Evolutionary conservation across 2,329 filamentous ascomycete species (phyloP).

Genomic region (Aspergillus viridinutans): DNA sequence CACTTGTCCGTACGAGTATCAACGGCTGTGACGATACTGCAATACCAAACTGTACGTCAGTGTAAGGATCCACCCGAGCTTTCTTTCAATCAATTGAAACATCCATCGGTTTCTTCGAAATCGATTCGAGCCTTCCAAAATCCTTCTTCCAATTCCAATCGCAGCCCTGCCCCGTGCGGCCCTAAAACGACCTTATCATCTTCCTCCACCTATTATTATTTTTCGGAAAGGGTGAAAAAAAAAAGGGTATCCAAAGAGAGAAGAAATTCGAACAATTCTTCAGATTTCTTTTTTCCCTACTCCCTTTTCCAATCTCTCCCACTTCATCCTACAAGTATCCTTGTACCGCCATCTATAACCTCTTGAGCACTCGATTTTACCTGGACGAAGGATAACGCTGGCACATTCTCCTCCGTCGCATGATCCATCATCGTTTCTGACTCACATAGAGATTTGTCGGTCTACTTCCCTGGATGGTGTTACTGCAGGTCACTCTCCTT

Average conservation of each 20-base stretch:
- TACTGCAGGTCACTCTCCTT: slow-evolving; percentile 23
- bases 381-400: slow-evolving; percentile 12
- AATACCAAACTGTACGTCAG: slow-evolving; percentile 14
- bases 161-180: neutral
- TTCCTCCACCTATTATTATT: slow-evolving; percentile 11
- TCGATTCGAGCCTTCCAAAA: slow-evolving; percentile 23
- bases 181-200: slow-evolving; percentile 4
- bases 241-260: neutral
- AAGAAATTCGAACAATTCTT: neutral
- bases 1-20: slow-evolving; percentile 7
- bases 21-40: slow-evolving; percentile 6
- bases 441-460: slow-evolving; percentile 10
- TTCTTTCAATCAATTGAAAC: slow-evolving; percentile 22
- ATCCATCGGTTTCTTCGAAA: slow-evolving; percentile 23
- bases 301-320: neutral
- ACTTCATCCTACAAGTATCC: slow-evolving; percentile 1
- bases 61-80: slow-evolving; percentile 16
- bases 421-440: slow-evolving; percentile 24
- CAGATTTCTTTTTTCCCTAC: neutral
- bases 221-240: neutral
- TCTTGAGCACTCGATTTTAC: neutral
- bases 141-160: slow-evolving; percentile 13
- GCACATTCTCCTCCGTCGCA: slow-evolving; percentile 17
- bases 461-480: slow-evolving; percentile 16
- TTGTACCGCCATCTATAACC: slow-evolving; percentile 6